phyloP scores from a whole-genome alignment of 345 rosid species.

The Conringia planisiliqua region DNA sequence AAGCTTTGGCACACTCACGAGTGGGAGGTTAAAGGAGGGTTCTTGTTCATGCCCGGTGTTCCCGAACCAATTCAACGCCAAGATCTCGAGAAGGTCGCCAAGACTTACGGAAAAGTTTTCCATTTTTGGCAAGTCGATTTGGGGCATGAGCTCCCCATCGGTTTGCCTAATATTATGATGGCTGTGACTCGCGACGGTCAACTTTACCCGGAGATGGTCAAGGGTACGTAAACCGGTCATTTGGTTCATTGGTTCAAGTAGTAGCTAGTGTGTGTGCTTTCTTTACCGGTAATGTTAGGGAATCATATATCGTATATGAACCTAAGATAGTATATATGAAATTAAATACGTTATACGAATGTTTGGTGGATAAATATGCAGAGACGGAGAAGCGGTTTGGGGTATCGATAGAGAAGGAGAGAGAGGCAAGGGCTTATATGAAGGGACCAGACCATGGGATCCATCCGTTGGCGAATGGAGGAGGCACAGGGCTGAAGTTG shows the following conservation, averaged over 20 bases:
- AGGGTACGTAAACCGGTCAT: conserved; percentile 36
- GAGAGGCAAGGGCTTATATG: conserved; percentile 51
- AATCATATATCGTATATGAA: not conserved
- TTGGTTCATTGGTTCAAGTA: not conserved
- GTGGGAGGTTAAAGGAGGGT: conserved; percentile 81
- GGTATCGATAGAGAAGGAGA: conserved; percentile 47
- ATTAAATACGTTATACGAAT: not conserved
- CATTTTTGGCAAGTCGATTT: conserved; percentile 90
- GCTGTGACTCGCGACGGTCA: conserved; percentile 67
- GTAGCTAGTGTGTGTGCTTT: not conserved
- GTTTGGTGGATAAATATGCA: conserved; percentile 11
- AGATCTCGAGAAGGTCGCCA: conserved; percentile 65
- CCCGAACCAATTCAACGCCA: conserved; percentile 55
- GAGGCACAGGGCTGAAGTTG: conserved; percentile 52
- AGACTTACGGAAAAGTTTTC: conserved; percentile 65
- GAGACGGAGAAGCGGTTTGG: conserved; percentile 52
- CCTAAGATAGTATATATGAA: no score
- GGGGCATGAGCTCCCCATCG: conserved; percentile 72
- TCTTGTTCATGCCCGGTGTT: conserved; percentile 65
- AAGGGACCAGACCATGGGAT: conserved; percentile 60
- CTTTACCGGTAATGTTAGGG: not conserved
- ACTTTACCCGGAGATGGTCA: conserved; percentile 47
- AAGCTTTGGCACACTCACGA: conserved; percentile 74
- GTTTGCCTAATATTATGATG: conserved; percentile 74
- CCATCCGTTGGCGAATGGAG: conserved; percentile 72